Base-by-base conservation (phyloP, 768 basidiomycete genomes). In the Mycena belliarum region DNA sequence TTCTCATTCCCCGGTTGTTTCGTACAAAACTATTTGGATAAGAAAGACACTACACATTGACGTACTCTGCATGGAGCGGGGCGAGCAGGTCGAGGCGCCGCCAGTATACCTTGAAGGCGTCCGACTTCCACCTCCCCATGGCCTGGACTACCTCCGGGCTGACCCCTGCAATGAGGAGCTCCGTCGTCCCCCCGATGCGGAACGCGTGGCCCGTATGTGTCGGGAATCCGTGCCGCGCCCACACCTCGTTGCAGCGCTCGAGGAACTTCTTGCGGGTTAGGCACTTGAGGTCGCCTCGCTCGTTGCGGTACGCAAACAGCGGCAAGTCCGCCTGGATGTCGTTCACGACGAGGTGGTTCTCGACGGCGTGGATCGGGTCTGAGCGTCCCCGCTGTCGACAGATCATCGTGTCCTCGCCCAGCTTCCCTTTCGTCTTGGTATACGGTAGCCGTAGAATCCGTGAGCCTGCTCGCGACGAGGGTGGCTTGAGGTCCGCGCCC, bases 111-210 rank as follows among this genome's bases (percentile, higher is more conserved):
- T 49, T 7, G 38, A 60, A 60, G 2, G 46, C 33, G 28, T 55
- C 37, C 4, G 55, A 61, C 29, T 16, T 14, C 60, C 55, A 61
- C 14, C 55, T 21, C 3, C 60, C 60, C 35, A 61, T 28, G 4
- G 49, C 25, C 24, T 44, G 40, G 2, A 61, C 55, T 2, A 61
- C 50, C 5, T 43, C 26, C 4, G 60, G 55, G 10, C 24, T 16
- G 37, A 61, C 49, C 18, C 60, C 63, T 0, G 32, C 12, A 0
- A 64, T n/a, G 0, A 70, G 57, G 11, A 65, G 24, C 9, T 65
- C 46, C 2, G 67, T 69, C 5, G 71, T 70, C 5, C 71, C 69
- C 0, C 71, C 71, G 21, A 71, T 73, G 7, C 63, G 55, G 51
- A 72, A 72, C 38, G 49, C 49, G 38, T 71, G 66, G 1, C 67